Evolutionary conservation across 2,329 filamentous ascomycete species (phyloP).

Genomic region (Pyrenophora tritici-repentis): DNA sequence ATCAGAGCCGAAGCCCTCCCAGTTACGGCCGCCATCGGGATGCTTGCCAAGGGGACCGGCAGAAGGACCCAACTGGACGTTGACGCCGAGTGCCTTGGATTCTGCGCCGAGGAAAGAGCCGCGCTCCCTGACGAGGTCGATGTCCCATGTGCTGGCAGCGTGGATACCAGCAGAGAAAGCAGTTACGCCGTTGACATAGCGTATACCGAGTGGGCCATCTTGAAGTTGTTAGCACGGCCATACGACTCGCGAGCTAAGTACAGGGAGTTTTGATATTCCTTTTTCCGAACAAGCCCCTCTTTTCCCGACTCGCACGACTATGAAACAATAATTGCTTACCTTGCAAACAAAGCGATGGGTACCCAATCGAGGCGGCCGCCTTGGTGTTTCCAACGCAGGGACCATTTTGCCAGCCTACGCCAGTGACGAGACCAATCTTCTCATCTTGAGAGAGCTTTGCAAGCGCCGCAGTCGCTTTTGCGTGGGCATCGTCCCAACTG

Average conservation of each 20-base stretch:
- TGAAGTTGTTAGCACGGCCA: conserved; percentile 13
- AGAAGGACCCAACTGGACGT: conserved; percentile 52
- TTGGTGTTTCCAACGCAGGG: conserved; percentile 47
- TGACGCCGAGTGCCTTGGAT: conserved; percentile 50
- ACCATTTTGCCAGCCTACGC: conserved; percentile 41
- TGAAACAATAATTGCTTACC: conserved; percentile 30
- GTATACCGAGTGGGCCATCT: conserved; percentile 49
- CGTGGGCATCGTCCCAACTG: conserved; percentile 48
- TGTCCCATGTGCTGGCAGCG: conserved; percentile 47
- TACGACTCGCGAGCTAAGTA: too few species aligned
- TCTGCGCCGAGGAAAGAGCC: conserved; percentile 47
- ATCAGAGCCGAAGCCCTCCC: conserved; percentile 57
- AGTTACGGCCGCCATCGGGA: conserved; percentile 52
- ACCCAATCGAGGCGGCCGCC: conserved; percentile 42
- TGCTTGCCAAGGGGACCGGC: conserved; percentile 49
- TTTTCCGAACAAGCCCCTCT: too few species aligned
- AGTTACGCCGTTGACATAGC: conserved; percentile 45
- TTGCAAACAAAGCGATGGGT: conserved; percentile 47
- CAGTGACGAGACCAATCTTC: conserved; percentile 49
- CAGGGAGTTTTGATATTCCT: too few species aligned
- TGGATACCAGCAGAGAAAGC: conserved; percentile 50
- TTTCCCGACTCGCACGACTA: neutral
- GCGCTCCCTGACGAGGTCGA: conserved; percentile 40
- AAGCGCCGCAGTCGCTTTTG: conserved; percentile 48
- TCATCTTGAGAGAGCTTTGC: conserved; percentile 47